Evolutionary conservation across 495 filamentous ascomycete genomes (phyloP).

Genomic region (Penicillium egyptiacum): DNA sequence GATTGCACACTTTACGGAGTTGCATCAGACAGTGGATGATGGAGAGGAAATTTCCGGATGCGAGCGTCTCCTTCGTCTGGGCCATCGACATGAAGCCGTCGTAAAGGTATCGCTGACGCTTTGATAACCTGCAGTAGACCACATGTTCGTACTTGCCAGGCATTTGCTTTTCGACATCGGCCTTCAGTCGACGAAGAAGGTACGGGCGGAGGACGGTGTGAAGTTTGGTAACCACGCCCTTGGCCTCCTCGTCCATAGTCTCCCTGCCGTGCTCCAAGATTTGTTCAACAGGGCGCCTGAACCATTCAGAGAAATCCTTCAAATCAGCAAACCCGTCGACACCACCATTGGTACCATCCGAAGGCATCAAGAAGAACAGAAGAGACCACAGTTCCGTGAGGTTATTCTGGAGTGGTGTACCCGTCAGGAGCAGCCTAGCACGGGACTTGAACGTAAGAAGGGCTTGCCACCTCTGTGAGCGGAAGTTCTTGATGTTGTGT

Average conservation of each 20-base stretch:
- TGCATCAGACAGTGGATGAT: constrained; percentile 99
- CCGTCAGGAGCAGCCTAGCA: constrained; percentile 84
- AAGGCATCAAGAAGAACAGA: constrained; percentile 92
- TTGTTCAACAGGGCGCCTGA: constrained; percentile 87
- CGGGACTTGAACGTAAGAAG: constrained; percentile 87
- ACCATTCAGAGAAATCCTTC: constrained; percentile 90
- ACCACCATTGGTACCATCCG: constrained; percentile 67
- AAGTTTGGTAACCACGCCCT: constrained; percentile 82
- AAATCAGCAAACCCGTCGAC: constrained; percentile 87
- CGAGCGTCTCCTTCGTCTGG: constrained; percentile 81
- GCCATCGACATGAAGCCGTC: constrained; percentile 96
- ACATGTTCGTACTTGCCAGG: constrained; percentile 97
- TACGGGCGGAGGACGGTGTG: constrained; percentile 93
- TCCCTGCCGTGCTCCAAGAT: constrained; percentile 93
- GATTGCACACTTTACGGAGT: constrained; percentile 96
- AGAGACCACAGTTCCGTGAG: constrained; percentile 96
- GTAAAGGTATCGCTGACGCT: constrained; percentile 91
- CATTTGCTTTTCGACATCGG: constrained; percentile 99
- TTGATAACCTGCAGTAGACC: constrained; percentile 89
- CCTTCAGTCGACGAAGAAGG: constrained; percentile 87
- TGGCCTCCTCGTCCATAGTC: constrained; percentile 88
- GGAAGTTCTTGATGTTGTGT: constrained; percentile 99
- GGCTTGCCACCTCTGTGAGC: constrained; percentile 93
- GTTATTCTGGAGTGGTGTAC: constrained; percentile 96
- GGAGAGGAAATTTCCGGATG: constrained; percentile 95